These are phyloP conservation scores for Scedosporium aurantiacum DNA, from an alignment of 2,329 filamentous ascomycete genomes.

Conservation along the genomic window DNA sequence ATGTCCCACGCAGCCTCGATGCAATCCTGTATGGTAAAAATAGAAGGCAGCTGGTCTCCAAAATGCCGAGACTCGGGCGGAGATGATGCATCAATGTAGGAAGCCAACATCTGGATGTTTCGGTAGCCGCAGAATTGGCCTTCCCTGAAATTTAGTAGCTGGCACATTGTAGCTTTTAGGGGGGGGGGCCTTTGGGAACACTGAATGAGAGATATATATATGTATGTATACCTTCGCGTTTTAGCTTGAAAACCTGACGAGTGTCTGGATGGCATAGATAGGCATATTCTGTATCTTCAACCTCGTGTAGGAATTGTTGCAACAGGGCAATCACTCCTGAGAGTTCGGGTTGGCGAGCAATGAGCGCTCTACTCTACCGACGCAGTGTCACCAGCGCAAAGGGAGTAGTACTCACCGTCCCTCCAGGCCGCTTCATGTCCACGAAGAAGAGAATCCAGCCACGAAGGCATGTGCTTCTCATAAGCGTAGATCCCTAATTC, in stretches of 20 bases:
- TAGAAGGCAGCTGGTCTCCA: slow-evolving; percentile 52
- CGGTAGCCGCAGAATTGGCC: slow-evolving; percentile 92
- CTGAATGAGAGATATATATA: slow-evolving; percentile 14
- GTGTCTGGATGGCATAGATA: slow-evolving; percentile 71
- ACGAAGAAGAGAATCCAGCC: slow-evolving; percentile 52
- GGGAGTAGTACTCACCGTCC: background rate
- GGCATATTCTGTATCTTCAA: slow-evolving; percentile 48
- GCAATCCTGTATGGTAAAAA: slow-evolving; percentile 72
- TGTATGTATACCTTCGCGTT: slow-evolving; percentile 60
- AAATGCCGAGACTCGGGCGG: slow-evolving; percentile 51
- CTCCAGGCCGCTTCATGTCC: slow-evolving; percentile 30
- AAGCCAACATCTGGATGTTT: slow-evolving; percentile 85
- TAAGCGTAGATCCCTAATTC: slow-evolving; percentile 63
- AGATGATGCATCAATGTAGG: slow-evolving; percentile 56
- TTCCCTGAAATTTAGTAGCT: slow-evolving; percentile 14
- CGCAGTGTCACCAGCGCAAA: background rate
- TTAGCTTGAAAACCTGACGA: slow-evolving; percentile 71
- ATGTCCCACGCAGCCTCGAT: slow-evolving; percentile 84
- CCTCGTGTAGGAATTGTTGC: background rate
- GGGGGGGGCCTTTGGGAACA: background rate
- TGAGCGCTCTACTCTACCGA: background rate
- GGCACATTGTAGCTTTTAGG: background rate
- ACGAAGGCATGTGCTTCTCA: slow-evolving; percentile 63
- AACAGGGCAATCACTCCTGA: background rate
- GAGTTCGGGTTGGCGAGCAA: too few species aligned